Evolutionary conservation across 108 stramenopile genomes (phyloP).

Genomic region (Nannochloropsis oceanica): DNA sequence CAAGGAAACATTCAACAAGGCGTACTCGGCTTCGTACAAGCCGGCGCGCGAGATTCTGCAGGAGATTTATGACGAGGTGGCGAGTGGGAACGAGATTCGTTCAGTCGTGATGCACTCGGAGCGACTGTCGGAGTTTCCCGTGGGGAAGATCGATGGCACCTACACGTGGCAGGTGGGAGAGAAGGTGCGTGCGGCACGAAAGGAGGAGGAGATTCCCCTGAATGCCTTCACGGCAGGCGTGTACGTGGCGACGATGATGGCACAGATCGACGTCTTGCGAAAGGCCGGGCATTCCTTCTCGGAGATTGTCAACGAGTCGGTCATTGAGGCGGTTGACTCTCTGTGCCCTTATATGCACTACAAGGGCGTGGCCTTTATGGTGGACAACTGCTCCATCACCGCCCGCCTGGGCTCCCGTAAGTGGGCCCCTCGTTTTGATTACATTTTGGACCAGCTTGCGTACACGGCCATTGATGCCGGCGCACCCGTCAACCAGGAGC

Average conservation of each 20-base stretch:
- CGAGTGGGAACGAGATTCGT: slow-evolving; percentile 88
- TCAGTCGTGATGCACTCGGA: slow-evolving; percentile 93
- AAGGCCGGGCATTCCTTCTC: slow-evolving; percentile 91
- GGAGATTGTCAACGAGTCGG: slow-evolving; percentile 97
- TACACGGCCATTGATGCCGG: slow-evolving; percentile 92
- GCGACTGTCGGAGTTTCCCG: slow-evolving; percentile 71
- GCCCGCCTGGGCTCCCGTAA: slow-evolving; percentile 92
- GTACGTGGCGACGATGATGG: slow-evolving; percentile 97
- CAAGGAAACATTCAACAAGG: slow-evolving; percentile 75
- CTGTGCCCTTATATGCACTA: slow-evolving; percentile 98
- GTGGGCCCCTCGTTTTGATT: slow-evolving; percentile 97
- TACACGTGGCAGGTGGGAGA: slow-evolving; percentile 91
- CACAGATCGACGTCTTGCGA: slow-evolving; percentile 90
- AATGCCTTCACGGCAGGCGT: slow-evolving; percentile 97
- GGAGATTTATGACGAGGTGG: slow-evolving; percentile 96
- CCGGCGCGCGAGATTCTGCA: slow-evolving; percentile 94
- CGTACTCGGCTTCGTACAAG: slow-evolving; percentile 84
- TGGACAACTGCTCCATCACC: slow-evolving; percentile 97
- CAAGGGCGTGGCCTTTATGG: slow-evolving; percentile 95
- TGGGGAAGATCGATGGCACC: slow-evolving; percentile 95
- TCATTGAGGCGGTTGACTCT: slow-evolving; percentile 96
- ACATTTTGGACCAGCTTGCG: slow-evolving; percentile 93
- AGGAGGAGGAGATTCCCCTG: slow-evolving; percentile 86
- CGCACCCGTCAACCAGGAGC: slow-evolving; percentile 56
- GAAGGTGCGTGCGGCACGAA: slow-evolving; percentile 76